Evolutionary conservation across 2,329 filamentous ascomycete species (phyloP).

Genomic region (Colletotrichum costaricense): DNA sequence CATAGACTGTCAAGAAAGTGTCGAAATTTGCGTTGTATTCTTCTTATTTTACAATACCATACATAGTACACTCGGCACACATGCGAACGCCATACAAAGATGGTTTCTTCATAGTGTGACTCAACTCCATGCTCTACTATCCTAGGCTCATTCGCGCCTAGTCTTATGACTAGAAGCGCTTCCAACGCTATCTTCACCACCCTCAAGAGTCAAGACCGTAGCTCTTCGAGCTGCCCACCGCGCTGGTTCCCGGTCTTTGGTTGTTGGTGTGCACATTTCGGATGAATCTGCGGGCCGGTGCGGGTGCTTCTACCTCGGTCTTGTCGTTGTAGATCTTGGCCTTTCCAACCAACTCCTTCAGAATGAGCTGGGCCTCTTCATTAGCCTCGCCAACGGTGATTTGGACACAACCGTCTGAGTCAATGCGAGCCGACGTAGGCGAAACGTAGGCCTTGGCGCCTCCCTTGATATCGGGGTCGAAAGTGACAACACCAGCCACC

Average conservation of each 20-base stretch:
- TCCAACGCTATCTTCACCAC: constrained; percentile 5
- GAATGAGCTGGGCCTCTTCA: constrained; percentile 54
- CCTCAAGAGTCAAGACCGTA: constrained; percentile 49
- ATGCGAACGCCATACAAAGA: constrained; percentile 8
- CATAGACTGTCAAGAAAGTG: neutral
- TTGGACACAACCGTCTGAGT: constrained; percentile 62
- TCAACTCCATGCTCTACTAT: neutral
- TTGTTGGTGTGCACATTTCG: neutral
- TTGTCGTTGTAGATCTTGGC: constrained; percentile 46
- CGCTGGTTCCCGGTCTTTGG: neutral
- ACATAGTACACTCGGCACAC: constrained; percentile 25
- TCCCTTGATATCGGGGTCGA: constrained; percentile 61
- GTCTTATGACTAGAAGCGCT: neutral
- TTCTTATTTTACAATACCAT: constrained; percentile 34
- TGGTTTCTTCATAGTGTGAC: neutral
- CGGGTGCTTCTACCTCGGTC: constrained; percentile 14
- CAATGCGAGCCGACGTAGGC: constrained; percentile 55
- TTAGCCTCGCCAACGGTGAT: constrained; percentile 55
- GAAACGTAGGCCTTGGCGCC: constrained; percentile 67
- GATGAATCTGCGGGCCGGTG: neutral
- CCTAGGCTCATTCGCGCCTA: neutral
- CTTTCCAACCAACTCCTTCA: constrained; percentile 57
- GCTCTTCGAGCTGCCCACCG: constrained; percentile 48
- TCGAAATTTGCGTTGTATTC: constrained; percentile 14
- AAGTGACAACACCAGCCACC: constrained; percentile 49